phyloP scores from a whole-genome alignment of 2,329 filamentous ascomycete genomes.

The Epichloe sibirici region DNA sequence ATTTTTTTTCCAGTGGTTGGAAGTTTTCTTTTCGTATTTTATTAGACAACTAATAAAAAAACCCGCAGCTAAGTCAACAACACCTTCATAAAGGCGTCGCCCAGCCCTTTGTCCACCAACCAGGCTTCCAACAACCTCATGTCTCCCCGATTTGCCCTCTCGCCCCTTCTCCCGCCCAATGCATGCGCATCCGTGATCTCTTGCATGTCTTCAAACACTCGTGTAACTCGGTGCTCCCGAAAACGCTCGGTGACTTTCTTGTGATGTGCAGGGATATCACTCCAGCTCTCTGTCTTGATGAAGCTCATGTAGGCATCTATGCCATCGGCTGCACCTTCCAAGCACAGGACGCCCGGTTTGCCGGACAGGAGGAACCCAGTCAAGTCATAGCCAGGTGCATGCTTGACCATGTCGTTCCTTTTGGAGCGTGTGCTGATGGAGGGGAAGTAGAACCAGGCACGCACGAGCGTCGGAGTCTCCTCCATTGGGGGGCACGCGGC shows the following conservation, averaged over 20 bases:
- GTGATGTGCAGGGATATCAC: conserved; percentile 47
- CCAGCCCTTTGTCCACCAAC: conserved; percentile 17
- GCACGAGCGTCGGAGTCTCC: conserved; percentile 20
- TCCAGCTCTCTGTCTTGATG: conserved; percentile 52
- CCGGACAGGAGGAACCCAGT: conserved; percentile 49
- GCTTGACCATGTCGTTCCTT: conserved; percentile 41
- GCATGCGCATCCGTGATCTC: conserved; percentile 39
- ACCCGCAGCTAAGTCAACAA: neutral
- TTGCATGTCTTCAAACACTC: conserved; percentile 26
- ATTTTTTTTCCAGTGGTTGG: neutral
- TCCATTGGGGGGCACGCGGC: neutral
- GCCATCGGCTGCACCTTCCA: conserved; percentile 33
- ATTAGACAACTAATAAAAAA: no score
- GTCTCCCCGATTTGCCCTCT: conserved; percentile 37
- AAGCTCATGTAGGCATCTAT: conserved; percentile 50
- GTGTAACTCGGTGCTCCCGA: conserved; percentile 24
- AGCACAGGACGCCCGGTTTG: conserved; percentile 43
- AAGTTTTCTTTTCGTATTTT: neutral
- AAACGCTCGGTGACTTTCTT: conserved; percentile 49
- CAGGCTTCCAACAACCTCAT: conserved; percentile 41
- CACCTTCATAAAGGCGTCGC: conserved; percentile 1
- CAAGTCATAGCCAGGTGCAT: conserved; percentile 38
- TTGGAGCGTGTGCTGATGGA: conserved; percentile 48
- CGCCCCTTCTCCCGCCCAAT: conserved; percentile 34
- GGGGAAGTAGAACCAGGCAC: conserved; percentile 55